Evolutionary conservation across 2,329 filamentous ascomycete genomes (phyloP).

Genomic region (Aspergillus chevalieri): DNA sequence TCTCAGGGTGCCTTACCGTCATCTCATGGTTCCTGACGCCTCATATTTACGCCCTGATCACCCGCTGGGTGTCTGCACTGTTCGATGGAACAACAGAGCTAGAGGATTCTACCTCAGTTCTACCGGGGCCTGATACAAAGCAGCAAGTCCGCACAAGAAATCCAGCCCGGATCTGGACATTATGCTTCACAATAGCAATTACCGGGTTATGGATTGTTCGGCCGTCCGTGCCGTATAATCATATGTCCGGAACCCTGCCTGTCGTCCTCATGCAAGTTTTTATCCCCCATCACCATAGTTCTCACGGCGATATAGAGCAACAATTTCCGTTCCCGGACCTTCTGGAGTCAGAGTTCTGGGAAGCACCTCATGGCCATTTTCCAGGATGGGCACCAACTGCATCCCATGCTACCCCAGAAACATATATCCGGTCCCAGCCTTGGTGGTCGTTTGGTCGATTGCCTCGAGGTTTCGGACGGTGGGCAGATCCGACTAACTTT

Average conservation of each 20-base stretch:
- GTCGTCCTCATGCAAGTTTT: conserved; percentile 20
- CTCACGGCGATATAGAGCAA: conserved; percentile 5
- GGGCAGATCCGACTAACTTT: conserved; percentile 5
- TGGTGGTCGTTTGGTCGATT: conserved; percentile 18
- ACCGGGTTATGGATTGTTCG: conserved; percentile 16
- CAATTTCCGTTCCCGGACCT: conserved; percentile 21
- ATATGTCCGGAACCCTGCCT: conserved; percentile 26
- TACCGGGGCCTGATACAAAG: conserved; percentile 6
- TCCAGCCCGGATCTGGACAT: conserved; percentile 13
- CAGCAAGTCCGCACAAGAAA: not conserved
- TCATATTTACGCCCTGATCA: conserved; percentile 13
- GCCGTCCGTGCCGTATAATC: conserved; percentile 23
- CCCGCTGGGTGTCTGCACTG: conserved; percentile 17
- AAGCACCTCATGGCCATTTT: conserved; percentile 19
- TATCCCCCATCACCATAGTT: not conserved
- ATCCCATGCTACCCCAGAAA: conserved; percentile 3
- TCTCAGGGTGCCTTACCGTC: conserved; percentile 13
- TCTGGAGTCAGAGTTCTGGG: conserved; percentile 22
- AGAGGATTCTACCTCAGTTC: conserved; percentile 11
- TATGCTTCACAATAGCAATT: conserved; percentile 6
- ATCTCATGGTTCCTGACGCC: conserved; percentile 17
- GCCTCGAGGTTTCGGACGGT: conserved; percentile 22
- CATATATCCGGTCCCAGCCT: conserved; percentile 3
- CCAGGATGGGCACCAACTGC: conserved; percentile 25
- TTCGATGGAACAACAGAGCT: conserved; percentile 7